Percentiles rank a stretch among this genome's conserved stretches.
Evolutionary conservation across 768 basidiomycete species (phyloP).

Genomic region (Tricholoma matsutake): DNA sequence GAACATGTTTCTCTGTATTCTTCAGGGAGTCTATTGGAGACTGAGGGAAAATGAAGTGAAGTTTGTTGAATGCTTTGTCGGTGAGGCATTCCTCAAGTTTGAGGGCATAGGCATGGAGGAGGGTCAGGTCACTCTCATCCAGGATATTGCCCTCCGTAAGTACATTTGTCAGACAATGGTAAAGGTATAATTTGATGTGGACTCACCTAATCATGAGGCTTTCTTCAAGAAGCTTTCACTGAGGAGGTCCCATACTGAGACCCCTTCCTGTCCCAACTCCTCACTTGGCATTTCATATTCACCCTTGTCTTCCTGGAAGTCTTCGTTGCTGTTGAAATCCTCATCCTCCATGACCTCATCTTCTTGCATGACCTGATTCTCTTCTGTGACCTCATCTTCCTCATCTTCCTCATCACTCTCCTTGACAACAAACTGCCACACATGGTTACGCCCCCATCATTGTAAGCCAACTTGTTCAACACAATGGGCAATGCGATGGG

Average conservation of each 20-base stretch:
- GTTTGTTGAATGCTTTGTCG: slow-evolving; percentile 22
- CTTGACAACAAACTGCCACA: background rate
- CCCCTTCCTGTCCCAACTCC: background rate
- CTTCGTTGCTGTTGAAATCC: background rate
- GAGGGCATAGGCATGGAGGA: too few species aligned
- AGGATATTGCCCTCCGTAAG: too few species aligned
- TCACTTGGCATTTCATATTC: background rate
- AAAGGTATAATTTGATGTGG: slow-evolving; percentile 1
- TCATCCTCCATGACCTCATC: background rate
- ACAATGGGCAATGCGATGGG: background rate
- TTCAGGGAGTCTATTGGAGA: slow-evolving; percentile 16
- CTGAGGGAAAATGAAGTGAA: slow-evolving; percentile 22
- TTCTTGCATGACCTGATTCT: background rate
- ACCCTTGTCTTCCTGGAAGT: too few species aligned
- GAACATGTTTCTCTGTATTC: slow-evolving; percentile 1
- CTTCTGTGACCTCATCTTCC: background rate
- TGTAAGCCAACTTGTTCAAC: background rate
- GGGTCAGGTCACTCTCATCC: too few species aligned
- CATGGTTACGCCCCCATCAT: background rate
- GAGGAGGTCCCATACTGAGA: slow-evolving; percentile 1
- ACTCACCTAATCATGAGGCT: background rate
- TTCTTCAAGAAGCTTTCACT: slow-evolving; percentile 2
- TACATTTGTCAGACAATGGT: too few species aligned
- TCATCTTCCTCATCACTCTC: slow-evolving; percentile 1
- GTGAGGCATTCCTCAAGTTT: slow-evolving; percentile 24